These are phyloP conservation scores for Edaphochlamys debaryana DNA, from an alignment of 139 green algal species.

Conservation along the genomic window DNA sequence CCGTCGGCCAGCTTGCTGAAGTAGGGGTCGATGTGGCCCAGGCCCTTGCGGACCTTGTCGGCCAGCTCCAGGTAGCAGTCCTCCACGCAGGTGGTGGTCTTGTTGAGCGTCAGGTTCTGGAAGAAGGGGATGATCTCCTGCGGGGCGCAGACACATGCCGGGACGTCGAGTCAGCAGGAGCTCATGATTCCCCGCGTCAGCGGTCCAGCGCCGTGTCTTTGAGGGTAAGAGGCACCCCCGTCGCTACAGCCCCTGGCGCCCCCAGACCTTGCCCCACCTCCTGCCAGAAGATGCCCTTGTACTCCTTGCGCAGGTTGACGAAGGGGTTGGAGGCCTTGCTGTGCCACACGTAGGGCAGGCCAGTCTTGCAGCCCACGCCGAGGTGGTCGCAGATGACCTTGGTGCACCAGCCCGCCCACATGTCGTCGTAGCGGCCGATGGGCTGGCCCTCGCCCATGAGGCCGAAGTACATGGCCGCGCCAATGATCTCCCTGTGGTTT, in stretches of 20 bases:
- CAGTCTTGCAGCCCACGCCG: conserved; percentile 93
- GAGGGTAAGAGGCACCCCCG: too few species aligned
- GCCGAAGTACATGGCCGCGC: conserved; percentile 97
- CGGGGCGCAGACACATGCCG: too few species aligned
- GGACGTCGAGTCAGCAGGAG: too few species aligned
- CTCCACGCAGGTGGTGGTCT: conserved; percentile 57
- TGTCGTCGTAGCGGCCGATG: conserved; percentile 96
- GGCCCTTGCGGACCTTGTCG: conserved; percentile 84
- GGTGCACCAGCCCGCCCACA: conserved; percentile 98
- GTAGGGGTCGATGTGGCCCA: conserved; percentile 92
- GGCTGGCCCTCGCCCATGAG: conserved; percentile 98
- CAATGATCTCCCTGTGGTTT: conserved; percentile 79
- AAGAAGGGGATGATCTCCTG: conserved; percentile 97
- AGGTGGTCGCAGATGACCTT: conserved; percentile 98
- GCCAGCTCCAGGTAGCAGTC: conserved; percentile 90
- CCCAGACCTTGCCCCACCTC: too few species aligned
- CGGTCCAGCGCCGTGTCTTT: too few species aligned
- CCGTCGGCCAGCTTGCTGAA: conserved; percentile 94
- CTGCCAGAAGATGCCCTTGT: conserved; percentile 99
- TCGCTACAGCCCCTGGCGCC: too few species aligned
- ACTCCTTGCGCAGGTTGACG: conserved; percentile 97
- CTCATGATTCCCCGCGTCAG: too few species aligned
- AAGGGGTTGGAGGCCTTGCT: conserved; percentile 97
- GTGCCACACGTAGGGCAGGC: conserved; percentile 97
- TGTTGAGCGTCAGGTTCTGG: conserved; percentile 79